Base-by-base conservation (phyloP, 73 alveolate genomes). In the Paramecium caudatum region DNA sequence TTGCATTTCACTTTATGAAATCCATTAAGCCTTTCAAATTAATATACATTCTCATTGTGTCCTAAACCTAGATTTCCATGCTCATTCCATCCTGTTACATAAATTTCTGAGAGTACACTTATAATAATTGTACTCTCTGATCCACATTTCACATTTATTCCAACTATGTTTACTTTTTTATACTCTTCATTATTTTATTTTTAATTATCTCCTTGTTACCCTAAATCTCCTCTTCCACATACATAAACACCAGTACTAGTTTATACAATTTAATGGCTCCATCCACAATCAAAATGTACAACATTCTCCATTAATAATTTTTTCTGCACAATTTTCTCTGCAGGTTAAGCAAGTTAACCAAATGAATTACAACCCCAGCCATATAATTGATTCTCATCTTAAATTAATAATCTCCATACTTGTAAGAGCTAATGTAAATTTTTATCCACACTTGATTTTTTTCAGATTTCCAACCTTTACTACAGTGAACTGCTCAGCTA, bases 41-140 rank as follows among this genome's bases (percentile, higher is more conserved):
- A 30, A 84, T 61, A 81, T 33, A 85, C 46, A 69, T 93, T 92
- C 27, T 82, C 33, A 17, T 78, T 91, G 50, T 93, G 94, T 1
- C 95, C 95, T 7, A 62, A 23, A 15, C 94, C 93, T 46, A 93
- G 85, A 91, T 93, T 93, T 12, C 97, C 97, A 74, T 93, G 97
- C 39, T 93, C 97, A 68, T 93, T 93, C 97, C 97, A 93, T 65
- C 97, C 97, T 90, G 94, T 91, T 0, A 88, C 80, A 68, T 65
- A 93, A 1, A 93, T 55, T 55, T 23, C 80, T 55, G 23, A 63
- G 46, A 74, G 7, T 4, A 91, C 61, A 47, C 48, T 46, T 25
- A 39, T 4, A 15, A 82, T 10, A 36, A 93, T 32, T 21, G 90
- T 81, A 21, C 93, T 34, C 21, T 93, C 96, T 21, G 94, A 61